Conservation (phyloP, 2,329 filamentous ascomycete species). For the Tolypocladium ophioglossoides region DNA sequence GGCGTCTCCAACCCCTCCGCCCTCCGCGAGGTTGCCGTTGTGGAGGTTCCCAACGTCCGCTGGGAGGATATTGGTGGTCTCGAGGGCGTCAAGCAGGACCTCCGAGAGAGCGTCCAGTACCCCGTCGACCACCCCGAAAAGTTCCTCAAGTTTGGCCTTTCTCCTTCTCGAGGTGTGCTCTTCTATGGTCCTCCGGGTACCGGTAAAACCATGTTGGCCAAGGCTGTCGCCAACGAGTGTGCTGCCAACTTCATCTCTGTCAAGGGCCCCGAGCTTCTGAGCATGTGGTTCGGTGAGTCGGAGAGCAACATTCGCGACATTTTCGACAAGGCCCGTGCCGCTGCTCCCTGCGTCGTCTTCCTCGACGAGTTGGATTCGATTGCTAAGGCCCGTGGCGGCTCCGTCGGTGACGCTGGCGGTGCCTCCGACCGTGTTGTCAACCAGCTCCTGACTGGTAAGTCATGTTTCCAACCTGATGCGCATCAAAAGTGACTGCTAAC, state of each 20-base stretch:
- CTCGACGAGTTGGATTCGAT: constrained; percentile 98
- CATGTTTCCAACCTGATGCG: background rate
- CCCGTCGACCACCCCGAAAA: constrained; percentile 98
- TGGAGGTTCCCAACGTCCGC: constrained; percentile 97
- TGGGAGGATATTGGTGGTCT: constrained; percentile 99
- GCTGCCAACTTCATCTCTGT: constrained; percentile 99
- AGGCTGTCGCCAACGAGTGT: constrained; percentile 98
- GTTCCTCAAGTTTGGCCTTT: constrained; percentile 99
- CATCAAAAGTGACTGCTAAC: constrained; percentile 28
- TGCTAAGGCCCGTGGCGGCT: constrained; percentile 97
- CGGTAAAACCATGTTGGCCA: constrained; percentile 99
- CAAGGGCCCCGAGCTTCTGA: constrained; percentile 95
- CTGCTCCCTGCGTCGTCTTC: constrained; percentile 97
- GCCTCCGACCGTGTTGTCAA: constrained; percentile 99
- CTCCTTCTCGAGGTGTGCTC: constrained; percentile 92
- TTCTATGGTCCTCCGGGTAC: constrained; percentile 99
- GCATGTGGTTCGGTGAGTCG: constrained; percentile 99
- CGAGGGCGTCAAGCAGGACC: constrained; percentile 96
- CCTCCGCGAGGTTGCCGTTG: constrained; percentile 95
- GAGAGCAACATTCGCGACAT: constrained; percentile 99
- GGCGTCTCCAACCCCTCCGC: constrained; percentile 98
- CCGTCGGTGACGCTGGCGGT: constrained; percentile 89
- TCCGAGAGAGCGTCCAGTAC: constrained; percentile 98
- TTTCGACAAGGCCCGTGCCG: constrained; percentile 98
- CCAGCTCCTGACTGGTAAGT: constrained; percentile 90